Evolutionary conservation across 2,329 filamentous ascomycete genomes (phyloP), one percentile per base, ranked within the genome.

Genomic region (Teratosphaeria destructans): DNA sequence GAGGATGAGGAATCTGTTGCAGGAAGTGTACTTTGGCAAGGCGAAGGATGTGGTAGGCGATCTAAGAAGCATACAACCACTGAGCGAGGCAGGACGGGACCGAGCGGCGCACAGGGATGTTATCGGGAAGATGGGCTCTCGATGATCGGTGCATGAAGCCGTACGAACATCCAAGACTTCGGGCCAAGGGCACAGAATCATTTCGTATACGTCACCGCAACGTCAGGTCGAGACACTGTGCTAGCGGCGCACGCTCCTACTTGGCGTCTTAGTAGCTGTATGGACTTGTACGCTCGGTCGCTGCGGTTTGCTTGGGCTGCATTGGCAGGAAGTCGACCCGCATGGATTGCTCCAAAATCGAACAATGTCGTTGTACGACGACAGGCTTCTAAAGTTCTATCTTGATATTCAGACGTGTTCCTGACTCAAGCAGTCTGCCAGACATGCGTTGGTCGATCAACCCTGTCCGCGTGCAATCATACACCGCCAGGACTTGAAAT

Each of bases 11-110:
- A 99, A 99, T 76, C 76, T 97, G 75, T 79, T 99, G 73, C 93
- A 99, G 80, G 94, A 99, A 77, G 94, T 99, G 56, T 99, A 99
- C 78, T 99, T 99, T 77, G 94, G 94, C 72, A 99, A 99, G 81
- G 93, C 94, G 59, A 96, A 95, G 82, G 94, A 99, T 76, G 91
- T 99, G 3, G 93, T 99, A 3, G 94, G 93, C 59, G 93, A 99
- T 74, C 77, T 99, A 75, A 83, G 94, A 73, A 97, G 92, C 81
- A 82, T 95, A 64, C 85, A 85, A 57, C 86, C 88, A 63, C 77
- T 97, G 73, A 95, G 89, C 65, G 90, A 96, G 76, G 85, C 87
- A 47, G 90, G 89, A 71, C 84, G 83, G 71, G 93, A 96, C 66
- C 83, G 89, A 63, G 89, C 90, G 67, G 86, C 89, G 60, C 94